Conservation (phyloP, 169 alveolate species). For the Cryptosporidium canis region DNA sequence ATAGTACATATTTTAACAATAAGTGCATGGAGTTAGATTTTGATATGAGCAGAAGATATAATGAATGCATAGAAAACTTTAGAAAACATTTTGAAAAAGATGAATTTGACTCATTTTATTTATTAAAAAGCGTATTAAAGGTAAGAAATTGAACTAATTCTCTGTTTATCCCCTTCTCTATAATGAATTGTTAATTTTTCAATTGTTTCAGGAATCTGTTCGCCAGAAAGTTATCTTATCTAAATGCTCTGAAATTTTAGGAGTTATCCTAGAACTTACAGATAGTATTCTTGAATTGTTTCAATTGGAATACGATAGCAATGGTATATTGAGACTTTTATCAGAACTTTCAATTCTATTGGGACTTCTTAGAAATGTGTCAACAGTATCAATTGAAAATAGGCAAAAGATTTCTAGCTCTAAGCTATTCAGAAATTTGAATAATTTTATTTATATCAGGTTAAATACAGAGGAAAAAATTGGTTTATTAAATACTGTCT, state of each 20-base stretch:
- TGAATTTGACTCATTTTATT: neutral
- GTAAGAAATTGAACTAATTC: neutral
- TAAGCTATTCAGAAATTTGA: slow-evolving; percentile 3
- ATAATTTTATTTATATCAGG: neutral
- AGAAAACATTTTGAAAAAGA: neutral
- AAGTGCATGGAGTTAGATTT: neutral
- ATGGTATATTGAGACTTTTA: neutral
- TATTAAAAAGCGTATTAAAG: slow-evolving; percentile 21
- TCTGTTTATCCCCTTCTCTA: neutral
- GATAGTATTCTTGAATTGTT: slow-evolving; percentile 5
- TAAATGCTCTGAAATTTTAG: neutral
- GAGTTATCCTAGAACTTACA: neutral
- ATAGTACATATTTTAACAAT: neutral
- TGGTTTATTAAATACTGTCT: slow-evolving; percentile 8
- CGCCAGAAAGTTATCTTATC: neutral
- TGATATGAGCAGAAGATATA: neutral
- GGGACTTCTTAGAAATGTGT: slow-evolving; percentile 30
- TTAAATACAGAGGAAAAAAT: neutral
- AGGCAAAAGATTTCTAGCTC: slow-evolving; percentile 14
- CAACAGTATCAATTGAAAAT: slow-evolving; percentile 28
- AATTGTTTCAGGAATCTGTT: slow-evolving; percentile 5
- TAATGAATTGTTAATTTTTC: neutral
- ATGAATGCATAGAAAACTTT: neutral
- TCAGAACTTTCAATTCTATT: slow-evolving; percentile 39
- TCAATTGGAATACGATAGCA: neutral